A percentile compares a stretch with the other conserved stretches of the same genome.
Evolutionary conservation across 2,329 filamentous ascomycete genomes (phyloP).

Genomic region (Alternaria alternata): DNA sequence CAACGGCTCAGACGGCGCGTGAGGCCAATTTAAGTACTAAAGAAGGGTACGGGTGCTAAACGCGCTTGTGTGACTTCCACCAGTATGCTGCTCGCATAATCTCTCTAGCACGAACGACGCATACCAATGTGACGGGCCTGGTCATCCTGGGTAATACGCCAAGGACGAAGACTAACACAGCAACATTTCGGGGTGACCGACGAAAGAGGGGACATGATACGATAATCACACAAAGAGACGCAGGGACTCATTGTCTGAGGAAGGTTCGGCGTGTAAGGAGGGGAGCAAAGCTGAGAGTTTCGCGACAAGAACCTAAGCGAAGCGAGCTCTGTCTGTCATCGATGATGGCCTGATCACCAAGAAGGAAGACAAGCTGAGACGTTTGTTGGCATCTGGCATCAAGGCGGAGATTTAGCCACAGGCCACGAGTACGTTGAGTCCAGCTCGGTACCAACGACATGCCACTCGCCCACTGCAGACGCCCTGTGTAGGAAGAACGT

Average conservation of each 20-base stretch:
- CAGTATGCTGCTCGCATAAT: constrained; percentile 1
- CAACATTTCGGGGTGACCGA: constrained; percentile 5
- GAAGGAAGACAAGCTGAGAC: constrained; percentile 4
- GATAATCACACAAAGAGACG: neutral
- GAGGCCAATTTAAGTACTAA: neutral
- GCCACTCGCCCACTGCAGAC: neutral
- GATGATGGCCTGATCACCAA: constrained; percentile 1
- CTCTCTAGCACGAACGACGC: constrained; percentile 1
- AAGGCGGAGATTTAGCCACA: constrained; percentile 6
- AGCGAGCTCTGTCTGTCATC: neutral
- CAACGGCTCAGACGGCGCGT: constrained; percentile 2
- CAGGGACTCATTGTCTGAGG: constrained; percentile 1
- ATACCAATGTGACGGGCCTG: neutral
- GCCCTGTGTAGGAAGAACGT: neutral
- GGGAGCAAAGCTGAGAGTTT: neutral
- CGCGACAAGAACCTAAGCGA: constrained; percentile 2
- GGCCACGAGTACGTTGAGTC: neutral
- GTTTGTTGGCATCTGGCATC: neutral
- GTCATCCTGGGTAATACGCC: neutral
- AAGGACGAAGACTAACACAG: neutral
- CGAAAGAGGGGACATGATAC: neutral
- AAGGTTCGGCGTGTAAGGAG: neutral
- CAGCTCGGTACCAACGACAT: constrained; percentile 1
- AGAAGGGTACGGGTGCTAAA: neutral
- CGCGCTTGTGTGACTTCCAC: neutral